Conservation (phyloP, 2,329 filamentous ascomycete species). For the Cytospora mali region DNA sequence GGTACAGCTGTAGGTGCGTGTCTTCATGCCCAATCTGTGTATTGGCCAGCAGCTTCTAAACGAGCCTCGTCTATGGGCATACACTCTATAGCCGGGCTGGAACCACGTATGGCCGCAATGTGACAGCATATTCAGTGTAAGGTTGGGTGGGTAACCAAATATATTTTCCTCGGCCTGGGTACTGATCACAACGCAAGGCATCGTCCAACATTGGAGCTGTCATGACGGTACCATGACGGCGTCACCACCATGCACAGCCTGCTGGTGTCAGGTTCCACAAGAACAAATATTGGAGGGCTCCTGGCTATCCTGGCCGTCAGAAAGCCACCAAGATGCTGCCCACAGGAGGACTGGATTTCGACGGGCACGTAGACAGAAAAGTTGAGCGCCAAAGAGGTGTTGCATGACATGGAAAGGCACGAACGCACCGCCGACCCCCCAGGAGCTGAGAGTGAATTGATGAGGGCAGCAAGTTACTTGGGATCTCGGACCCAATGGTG, state of each 20-base stretch:
- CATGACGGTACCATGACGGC: not conserved
- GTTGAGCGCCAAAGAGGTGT: not conserved
- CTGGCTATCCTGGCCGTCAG: not conserved
- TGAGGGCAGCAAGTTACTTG: not conserved
- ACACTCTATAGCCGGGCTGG: not conserved
- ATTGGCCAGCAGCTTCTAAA: not conserved
- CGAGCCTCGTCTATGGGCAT: not conserved
- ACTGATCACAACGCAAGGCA: not conserved
- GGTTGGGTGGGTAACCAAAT: not conserved
- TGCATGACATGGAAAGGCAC: not conserved
- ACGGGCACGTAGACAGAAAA: not conserved
- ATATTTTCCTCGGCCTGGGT: not conserved
- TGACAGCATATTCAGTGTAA: not conserved
- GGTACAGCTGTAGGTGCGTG: conserved; percentile 2
- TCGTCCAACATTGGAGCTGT: not conserved
- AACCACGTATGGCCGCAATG: not conserved
- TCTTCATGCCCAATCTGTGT: conserved; percentile 10
- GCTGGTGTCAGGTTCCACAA: not conserved
- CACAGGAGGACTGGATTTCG: not conserved
- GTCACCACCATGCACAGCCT: not conserved
- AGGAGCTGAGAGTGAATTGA: not conserved
- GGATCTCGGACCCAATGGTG: not conserved
- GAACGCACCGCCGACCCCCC: not conserved
- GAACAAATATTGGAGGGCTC: not conserved
- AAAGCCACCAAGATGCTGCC: not conserved